Conservation (phyloP, 1,139 yeast species). For the Diutina neorugosa region DNA sequence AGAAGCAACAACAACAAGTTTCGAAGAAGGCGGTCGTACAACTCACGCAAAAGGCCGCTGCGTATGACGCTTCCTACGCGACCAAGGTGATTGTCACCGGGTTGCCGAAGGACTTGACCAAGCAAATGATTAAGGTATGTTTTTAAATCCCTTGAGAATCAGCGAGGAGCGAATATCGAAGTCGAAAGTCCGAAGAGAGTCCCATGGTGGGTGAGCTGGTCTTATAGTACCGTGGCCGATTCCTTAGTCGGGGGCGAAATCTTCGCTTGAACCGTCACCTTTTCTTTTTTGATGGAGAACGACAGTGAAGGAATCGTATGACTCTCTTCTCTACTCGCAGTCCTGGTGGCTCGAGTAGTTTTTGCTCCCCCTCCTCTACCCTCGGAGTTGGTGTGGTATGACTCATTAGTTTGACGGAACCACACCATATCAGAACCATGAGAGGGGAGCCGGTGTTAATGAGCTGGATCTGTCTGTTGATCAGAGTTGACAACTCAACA, state of each 20-base stretch:
- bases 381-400: not conserved
- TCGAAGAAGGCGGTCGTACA: conserved; percentile 16
- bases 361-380: not conserved
- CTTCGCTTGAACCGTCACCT: too few species aligned
- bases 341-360: not conserved
- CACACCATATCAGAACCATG: not conserved
- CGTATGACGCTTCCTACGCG: conserved; percentile 44
- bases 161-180: not conserved
- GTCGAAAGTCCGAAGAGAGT: not conserved
- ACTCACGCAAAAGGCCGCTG: conserved; percentile 10
- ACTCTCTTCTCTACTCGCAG: not conserved
- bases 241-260: not conserved
- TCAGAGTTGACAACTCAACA: not conserved
- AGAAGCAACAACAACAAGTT: conserved; percentile 22
- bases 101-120: conserved; percentile 69
- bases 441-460: not conserved
- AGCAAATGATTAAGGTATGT: conserved; percentile 77
- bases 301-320: not conserved
- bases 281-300: too few species aligned
- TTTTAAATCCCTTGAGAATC: conserved; percentile 6
- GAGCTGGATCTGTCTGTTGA: not conserved
- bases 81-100: conserved; percentile 68
- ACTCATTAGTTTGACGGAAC: not conserved
- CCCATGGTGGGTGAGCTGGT: not conserved
- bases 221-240: not conserved